A percentile compares a stretch with the other conserved stretches of the same genome.
Evolutionary conservation across 371 early-diverging fungal genomes (phyloP).

Genomic region (Rhizopus delemar): DNA sequence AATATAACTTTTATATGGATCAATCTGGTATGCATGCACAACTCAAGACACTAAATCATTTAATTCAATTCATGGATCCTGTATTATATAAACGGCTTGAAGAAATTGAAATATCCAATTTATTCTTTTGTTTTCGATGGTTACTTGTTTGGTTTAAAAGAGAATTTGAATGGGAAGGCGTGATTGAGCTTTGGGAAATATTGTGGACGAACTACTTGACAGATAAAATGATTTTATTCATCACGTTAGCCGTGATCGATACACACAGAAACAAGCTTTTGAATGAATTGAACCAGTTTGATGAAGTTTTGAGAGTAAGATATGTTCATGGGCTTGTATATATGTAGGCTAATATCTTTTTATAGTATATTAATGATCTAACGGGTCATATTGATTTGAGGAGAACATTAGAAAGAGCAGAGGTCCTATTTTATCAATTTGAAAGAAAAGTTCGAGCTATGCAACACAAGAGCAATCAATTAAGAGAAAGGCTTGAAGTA

Average conservation of each 20-base stretch:
- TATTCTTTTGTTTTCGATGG: slow-evolving; percentile 96
- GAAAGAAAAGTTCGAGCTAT: slow-evolving; percentile 60
- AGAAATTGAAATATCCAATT: slow-evolving; percentile 74
- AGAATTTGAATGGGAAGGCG: slow-evolving; percentile 87
- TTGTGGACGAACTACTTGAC: slow-evolving; percentile 86
- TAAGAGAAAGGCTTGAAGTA: slow-evolving; percentile 29
- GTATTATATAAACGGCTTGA: slow-evolving; percentile 76
- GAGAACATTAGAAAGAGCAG: slow-evolving; percentile 76
- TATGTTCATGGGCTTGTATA: neutral
- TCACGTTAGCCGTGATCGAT: slow-evolving; percentile 88
- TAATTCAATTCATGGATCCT: slow-evolving; percentile 85
- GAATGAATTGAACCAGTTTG: slow-evolving; percentile 74
- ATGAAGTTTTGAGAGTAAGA: slow-evolving; percentile 83
- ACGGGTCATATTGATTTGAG: slow-evolving; percentile 77
- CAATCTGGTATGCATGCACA: slow-evolving; percentile 91
- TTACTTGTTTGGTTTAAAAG: slow-evolving; percentile 94
- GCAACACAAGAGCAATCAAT: slow-evolving; percentile 39
- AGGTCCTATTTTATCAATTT: slow-evolving; percentile 76
- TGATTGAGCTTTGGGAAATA: slow-evolving; percentile 85
- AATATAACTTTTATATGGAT: slow-evolving; percentile 78
- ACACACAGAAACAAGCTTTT: slow-evolving; percentile 76
- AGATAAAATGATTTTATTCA: slow-evolving; percentile 80
- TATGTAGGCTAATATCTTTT: neutral
- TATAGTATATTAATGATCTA: slow-evolving; percentile 84
- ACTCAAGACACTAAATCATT: slow-evolving; percentile 67